phyloP scores from a whole-genome alignment of 345 rosid genomes.

The Sisymbrium altissimum region DNA sequence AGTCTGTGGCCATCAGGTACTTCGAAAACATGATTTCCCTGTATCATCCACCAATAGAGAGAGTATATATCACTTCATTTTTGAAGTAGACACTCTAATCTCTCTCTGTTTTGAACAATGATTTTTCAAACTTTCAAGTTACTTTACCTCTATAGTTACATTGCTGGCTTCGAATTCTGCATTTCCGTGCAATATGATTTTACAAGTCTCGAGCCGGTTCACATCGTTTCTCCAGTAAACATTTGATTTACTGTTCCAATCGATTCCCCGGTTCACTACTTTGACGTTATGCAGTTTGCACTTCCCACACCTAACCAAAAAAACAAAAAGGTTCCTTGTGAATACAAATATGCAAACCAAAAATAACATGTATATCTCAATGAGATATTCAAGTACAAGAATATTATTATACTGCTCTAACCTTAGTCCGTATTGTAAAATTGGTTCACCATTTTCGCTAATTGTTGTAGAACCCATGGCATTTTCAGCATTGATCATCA shows the following conservation, averaged over 20 bases:
- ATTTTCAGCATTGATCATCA: conserved; percentile 64
- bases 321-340: neutral
- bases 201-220: conserved; percentile 56
- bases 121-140: neutral
- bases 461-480: conserved; percentile 65
- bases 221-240: conserved; percentile 88
- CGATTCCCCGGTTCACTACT: conserved; percentile 70
- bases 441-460: conserved; percentile 51
- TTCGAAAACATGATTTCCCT: conserved; percentile 87
- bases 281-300: conserved; percentile 73
- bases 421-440: conserved; percentile 74
- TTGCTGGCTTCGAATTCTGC: conserved; percentile 86
- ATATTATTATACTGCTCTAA: conserved; percentile 18
- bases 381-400: neutral
- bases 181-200: conserved; percentile 77
- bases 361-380: neutral
- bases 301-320: conserved; percentile 65
- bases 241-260: conserved; percentile 69
- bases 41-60: conserved; percentile 8
- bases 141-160: conserved; percentile 64
- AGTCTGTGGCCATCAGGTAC: conserved; percentile 77
- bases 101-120: neutral
- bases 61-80: neutral
- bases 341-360: neutral
- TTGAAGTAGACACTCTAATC: neutral